Evolutionary conservation across 2,329 filamentous ascomycete genomes (phyloP).

Genomic region (Colletotrichum endophyticum): DNA sequence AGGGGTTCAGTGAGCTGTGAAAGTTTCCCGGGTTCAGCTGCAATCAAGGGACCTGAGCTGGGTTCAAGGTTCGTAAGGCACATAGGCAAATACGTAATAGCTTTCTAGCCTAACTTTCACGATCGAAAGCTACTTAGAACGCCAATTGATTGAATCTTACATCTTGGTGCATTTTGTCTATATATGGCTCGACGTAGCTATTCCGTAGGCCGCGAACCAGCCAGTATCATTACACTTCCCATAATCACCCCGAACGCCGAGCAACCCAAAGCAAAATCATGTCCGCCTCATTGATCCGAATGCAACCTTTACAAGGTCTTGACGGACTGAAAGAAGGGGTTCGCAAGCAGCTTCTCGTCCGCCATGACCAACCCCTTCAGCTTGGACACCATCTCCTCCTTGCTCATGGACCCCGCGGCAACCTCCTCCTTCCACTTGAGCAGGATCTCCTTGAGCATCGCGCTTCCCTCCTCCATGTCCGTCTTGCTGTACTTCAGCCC

Average conservation of each 20-base stretch:
- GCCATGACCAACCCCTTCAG: slow-evolving; percentile 81
- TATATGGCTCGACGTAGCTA: not conserved
- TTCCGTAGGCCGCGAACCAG: not conserved
- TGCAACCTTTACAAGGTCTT: slow-evolving; percentile 50
- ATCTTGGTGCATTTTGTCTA: not conserved
- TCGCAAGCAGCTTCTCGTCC: slow-evolving; percentile 68
- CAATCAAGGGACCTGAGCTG: not conserved
- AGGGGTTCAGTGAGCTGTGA: not conserved
- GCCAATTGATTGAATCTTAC: not conserved
- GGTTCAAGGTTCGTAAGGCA: not conserved
- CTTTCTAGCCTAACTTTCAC: not conserved
- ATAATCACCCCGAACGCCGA: not conserved
- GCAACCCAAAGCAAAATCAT: not conserved
- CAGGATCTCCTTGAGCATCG: slow-evolving; percentile 82
- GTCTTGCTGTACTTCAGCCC: slow-evolving; percentile 73
- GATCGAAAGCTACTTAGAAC: not conserved
- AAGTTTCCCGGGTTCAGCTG: not conserved
- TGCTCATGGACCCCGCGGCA: slow-evolving; percentile 62
- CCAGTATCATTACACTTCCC: not conserved
- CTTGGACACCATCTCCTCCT: slow-evolving; percentile 77
- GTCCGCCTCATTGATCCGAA: not conserved
- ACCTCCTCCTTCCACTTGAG: slow-evolving; percentile 85
- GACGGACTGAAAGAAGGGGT: slow-evolving; percentile 74
- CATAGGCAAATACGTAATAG: not conserved
- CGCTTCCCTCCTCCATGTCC: slow-evolving; percentile 89